Evolutionary conservation across 441 rosid genomes (phyloP).

Genomic region (Croton laevigatus): DNA sequence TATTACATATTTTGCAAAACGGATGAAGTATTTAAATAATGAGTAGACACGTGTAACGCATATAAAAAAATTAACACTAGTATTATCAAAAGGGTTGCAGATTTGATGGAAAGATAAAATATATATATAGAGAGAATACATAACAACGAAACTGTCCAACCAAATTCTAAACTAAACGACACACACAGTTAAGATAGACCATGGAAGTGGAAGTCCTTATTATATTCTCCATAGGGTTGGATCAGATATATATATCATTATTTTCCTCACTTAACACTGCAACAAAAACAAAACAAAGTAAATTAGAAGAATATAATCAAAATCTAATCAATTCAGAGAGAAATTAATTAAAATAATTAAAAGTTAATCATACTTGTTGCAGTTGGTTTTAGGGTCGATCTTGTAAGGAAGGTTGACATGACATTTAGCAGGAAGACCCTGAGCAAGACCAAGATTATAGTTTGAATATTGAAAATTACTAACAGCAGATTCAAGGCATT

Average conservation of each 20-base stretch:
- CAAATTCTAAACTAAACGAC: too few relatives aligned
- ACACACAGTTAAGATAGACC: not conserved
- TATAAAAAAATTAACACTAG: too few relatives aligned
- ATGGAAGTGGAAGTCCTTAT: not conserved
- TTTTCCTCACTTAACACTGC: not conserved
- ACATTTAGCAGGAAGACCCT: constrained; percentile 2
- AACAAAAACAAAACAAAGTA: not conserved
- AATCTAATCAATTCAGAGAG: too few relatives aligned
- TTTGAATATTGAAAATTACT: too few relatives aligned
- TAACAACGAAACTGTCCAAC: too few relatives aligned
- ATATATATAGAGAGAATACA: too few relatives aligned
- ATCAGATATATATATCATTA: not conserved
- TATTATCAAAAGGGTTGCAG: too few relatives aligned
- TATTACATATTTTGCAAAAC: too few relatives aligned
- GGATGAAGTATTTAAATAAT: too few relatives aligned
- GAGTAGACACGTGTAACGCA: too few relatives aligned
- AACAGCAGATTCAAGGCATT: not conserved
- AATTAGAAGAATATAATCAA: not conserved
- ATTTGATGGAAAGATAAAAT: too few relatives aligned
- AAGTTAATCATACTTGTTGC: not conserved
- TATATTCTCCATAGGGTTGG: not conserved
- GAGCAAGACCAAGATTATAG: not conserved
- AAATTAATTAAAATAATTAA: not conserved
- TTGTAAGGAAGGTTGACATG: not conserved
- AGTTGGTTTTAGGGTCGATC: not conserved